phyloP scores from a whole-genome alignment of 192 early-diverging fungal genomes.

The Coemansia sp. region DNA sequence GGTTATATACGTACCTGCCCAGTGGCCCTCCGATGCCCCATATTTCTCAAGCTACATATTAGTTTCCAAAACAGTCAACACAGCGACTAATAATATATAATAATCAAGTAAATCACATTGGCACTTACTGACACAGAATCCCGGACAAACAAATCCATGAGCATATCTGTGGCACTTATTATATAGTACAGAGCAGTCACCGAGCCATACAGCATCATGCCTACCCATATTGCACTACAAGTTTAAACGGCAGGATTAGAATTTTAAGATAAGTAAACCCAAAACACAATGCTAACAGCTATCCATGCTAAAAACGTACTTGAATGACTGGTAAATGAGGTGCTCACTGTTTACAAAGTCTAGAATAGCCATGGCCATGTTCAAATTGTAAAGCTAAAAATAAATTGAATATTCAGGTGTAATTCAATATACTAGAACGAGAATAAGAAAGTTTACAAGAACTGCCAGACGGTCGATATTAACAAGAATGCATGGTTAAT shows the following conservation, averaged over 20 bases:
- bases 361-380: conserved; percentile 10
- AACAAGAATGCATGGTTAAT: not conserved
- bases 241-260: not conserved
- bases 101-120: not conserved
- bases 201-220: conserved; percentile 49
- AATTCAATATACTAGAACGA: not conserved
- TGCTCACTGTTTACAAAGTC: conserved; percentile 23
- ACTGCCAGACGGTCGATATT: not conserved
- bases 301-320: conserved; percentile 16
- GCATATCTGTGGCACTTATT: conserved; percentile 30
- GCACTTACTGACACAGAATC: conserved; percentile 31
- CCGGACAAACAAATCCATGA: conserved; percentile 39
- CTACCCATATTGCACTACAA: conserved; percentile 38
- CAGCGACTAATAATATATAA: not conserved
- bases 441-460: not conserved
- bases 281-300: not conserved
- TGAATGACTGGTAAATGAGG: conserved; percentile 31
- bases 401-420: not conserved
- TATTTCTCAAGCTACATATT: conserved; percentile 35
- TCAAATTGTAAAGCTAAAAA: not conserved
- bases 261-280: not conserved
- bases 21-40: conserved; percentile 47
- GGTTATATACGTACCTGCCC: conserved; percentile 49
- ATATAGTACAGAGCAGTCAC: conserved; percentile 26
- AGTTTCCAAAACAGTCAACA: not conserved